Evolutionary conservation across 2,329 filamentous ascomycete genomes (phyloP).

Genomic region (Scedosporium dehoogii): DNA sequence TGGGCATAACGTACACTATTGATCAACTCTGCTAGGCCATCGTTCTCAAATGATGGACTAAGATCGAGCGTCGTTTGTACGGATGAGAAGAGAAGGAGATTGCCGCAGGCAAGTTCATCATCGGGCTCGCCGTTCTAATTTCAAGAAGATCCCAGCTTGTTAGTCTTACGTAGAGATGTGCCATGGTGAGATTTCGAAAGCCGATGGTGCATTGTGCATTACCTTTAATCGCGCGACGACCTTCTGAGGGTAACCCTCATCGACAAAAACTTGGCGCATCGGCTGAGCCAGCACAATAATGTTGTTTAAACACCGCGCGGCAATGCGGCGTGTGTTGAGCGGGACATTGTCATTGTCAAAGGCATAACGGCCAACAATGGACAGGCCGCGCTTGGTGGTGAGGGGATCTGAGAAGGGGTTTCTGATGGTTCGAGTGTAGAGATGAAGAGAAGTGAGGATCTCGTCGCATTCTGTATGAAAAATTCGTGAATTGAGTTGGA

Average conservation of each 20-base stretch:
- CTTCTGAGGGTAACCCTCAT: slow-evolving; percentile 8
- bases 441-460: slow-evolving; percentile 4
- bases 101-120: slow-evolving; percentile 11
- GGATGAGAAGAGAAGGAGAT: slow-evolving; percentile 10
- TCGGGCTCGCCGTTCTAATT: slow-evolving; percentile 10
- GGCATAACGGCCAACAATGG: slow-evolving; percentile 4
- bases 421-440: slow-evolving; percentile 5
- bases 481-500: background rate
- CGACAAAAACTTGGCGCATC: slow-evolving; percentile 11
- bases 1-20: slow-evolving; percentile 9
- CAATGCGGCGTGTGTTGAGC: background rate
- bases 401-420: background rate
- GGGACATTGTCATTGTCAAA: background rate
- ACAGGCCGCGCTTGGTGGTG: slow-evolving; percentile 3
- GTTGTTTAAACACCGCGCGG: slow-evolving; percentile 9
- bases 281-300: slow-evolving; percentile 10
- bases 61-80: slow-evolving; percentile 25
- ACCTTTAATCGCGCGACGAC: slow-evolving; percentile 9
- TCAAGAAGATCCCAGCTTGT: background rate
- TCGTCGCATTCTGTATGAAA: slow-evolving; percentile 3
- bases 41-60: slow-evolving; percentile 22
- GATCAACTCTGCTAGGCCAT: slow-evolving; percentile 13
- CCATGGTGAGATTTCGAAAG: background rate
- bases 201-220: background rate
- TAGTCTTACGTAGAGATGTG: background rate